These are phyloP conservation scores for Alternaria novae-zelandiae DNA, from an alignment of 2,329 filamentous ascomycete species.

Conservation along the genomic window DNA sequence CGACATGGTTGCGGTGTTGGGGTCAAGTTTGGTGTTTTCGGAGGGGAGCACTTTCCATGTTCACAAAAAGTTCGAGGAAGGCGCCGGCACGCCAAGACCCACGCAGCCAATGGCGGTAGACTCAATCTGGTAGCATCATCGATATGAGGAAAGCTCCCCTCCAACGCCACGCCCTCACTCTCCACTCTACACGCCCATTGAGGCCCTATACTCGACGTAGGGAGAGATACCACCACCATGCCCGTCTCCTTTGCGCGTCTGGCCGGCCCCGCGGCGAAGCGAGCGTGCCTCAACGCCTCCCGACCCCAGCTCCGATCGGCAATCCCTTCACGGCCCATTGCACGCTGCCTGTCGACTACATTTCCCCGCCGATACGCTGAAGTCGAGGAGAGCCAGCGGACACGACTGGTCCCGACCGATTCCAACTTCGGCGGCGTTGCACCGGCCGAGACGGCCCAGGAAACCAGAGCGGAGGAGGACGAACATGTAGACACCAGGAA, in stretches of 20 bases:
- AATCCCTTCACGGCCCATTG: constrained; percentile 52
- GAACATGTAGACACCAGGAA: constrained; percentile 70
- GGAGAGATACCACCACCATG: constrained; percentile 61
- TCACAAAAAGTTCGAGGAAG: constrained; percentile 35
- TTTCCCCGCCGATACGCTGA: constrained; percentile 68
- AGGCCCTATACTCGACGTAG: constrained; percentile 38
- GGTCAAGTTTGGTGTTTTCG: constrained; percentile 18
- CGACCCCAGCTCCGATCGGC: constrained; percentile 51
- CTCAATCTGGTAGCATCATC: constrained; percentile 40
- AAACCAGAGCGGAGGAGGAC: constrained; percentile 55
- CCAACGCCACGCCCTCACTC: constrained; percentile 41
- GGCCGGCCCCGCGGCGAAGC: constrained; percentile 73
- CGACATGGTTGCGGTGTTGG: constrained; percentile 50
- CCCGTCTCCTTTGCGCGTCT: constrained; percentile 74
- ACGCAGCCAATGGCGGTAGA: constrained; percentile 36
- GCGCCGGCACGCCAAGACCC: constrained; percentile 30
- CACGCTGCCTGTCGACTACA: constrained; percentile 71
- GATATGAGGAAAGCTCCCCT: constrained; percentile 34
- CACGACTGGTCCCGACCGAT: constrained; percentile 70
- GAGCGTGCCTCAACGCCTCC: constrained; percentile 64
- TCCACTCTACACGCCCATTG: constrained; percentile 45
- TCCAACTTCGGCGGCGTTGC: constrained; percentile 63
- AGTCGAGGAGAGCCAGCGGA: constrained; percentile 56
- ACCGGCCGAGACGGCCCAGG: constrained; percentile 53
- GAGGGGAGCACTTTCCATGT: constrained; percentile 21